Base-by-base conservation (phyloP, 2,329 filamentous ascomycete genomes). In the Paracorniculantispora psalliotae region DNA sequence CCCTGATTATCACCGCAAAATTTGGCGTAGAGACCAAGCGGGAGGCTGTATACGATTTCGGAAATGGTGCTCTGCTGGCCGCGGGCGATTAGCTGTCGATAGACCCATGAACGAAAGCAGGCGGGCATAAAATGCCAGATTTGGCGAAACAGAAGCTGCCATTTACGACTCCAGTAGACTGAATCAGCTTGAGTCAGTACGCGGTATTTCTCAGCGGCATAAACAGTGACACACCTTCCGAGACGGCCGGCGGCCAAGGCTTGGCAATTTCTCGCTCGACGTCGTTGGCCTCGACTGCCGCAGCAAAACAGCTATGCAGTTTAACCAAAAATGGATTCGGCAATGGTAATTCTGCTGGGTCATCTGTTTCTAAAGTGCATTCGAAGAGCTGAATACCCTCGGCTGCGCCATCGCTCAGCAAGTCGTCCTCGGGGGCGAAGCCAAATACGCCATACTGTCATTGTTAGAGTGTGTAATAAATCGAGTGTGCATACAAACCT, bases 61-160 rank as follows among this genome's bases (percentile, higher is more conserved):
- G 33, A 56, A 28, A 41, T 56, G 21, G 15, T 48, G 39, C 53
- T 56, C 33, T 56, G 44, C 17, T 56, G 53, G 21, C 53, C 53
- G 10, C 53, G 53, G 23, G 28, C 15, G 10, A 56, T 48, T 15
- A 56, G 43, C n/a, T 56, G 44, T 21, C 53, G 25, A n/a, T 48
- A 48, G n/a, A 15, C 13, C 23, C 53, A 48, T 15, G 30, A 21
- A 25, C 53, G 53, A 17, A 48, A 26, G 15, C 12, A 19, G 30
- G 17, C 33, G 23, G 53, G 53, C 17, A 41, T 43, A 19, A 56
- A 15, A 21, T 39, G 30, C 53, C 43, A 48, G 4, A 26, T 23
- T 8, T 10, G 10, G 26, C 53, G 33, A 10, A 48, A 56, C 1
- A 19, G 30, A 15, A 41, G 21, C 33, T 48, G 53, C 53, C 43